Evolutionary conservation across 495 filamentous ascomycete species (phyloP).

Genomic region (Paragyromitra xinjiangensis): DNA sequence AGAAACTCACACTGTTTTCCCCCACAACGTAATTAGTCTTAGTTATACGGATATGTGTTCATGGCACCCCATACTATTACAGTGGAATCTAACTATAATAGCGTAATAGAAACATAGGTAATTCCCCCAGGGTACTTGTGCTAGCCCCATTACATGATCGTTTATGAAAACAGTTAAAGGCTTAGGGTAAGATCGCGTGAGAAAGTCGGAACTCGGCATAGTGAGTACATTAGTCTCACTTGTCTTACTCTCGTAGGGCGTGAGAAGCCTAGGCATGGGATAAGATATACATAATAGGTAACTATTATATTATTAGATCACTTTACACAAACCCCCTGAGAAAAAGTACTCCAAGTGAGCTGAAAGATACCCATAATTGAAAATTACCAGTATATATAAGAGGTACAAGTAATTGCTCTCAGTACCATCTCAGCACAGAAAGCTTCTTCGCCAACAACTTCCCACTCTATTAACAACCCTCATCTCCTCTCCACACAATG

Average conservation of each 20-base stretch:
- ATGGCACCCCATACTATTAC: too few relatives aligned
- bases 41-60: too few relatives aligned
- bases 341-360: background rate
- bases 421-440: background rate
- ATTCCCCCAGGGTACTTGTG: background rate
- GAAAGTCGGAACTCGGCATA: background rate
- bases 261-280: background rate
- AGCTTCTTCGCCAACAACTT: background rate
- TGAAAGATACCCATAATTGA: background rate
- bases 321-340: background rate
- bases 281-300: background rate
- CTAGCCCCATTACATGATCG: background rate
- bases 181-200: background rate
- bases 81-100: too few relatives aligned
- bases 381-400: background rate
- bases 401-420: background rate
- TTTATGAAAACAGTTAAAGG: background rate
- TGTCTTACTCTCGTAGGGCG: background rate
- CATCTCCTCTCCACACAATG: background rate
- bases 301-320: constrained; percentile 4
- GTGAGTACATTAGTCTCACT: background rate
- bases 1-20: too few relatives aligned
- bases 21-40: too few relatives aligned
- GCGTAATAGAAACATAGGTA: too few relatives aligned
- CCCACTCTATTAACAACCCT: background rate